phyloP scores from a whole-genome alignment of 495 filamentous ascomycete genomes.

The Hypoxylon fragiforme region DNA sequence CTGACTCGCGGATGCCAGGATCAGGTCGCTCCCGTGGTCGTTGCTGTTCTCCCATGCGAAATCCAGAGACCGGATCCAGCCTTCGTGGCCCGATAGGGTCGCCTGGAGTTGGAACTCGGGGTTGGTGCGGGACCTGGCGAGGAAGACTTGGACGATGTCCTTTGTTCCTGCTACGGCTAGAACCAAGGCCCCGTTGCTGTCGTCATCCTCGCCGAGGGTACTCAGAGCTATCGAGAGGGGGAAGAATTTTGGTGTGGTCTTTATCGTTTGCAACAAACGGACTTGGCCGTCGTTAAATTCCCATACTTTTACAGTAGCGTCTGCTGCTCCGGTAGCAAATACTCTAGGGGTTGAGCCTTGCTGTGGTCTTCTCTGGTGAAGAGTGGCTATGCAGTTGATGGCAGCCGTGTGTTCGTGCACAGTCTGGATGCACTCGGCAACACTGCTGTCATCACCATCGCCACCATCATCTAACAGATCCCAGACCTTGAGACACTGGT shows the following conservation, averaged over 20 bases:
- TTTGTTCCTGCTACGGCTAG: conserved; percentile 85
- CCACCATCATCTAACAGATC: conserved; percentile 31
- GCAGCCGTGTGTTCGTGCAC: conserved; percentile 68
- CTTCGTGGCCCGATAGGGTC: conserved; percentile 86
- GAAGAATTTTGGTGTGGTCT: conserved; percentile 74
- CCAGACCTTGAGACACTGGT: conserved; percentile 81
- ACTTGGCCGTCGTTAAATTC: conserved; percentile 52
- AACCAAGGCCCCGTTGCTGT: conserved; percentile 59
- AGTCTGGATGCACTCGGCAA: conserved; percentile 49
- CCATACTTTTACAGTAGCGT: conserved; percentile 85
- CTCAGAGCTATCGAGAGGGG: conserved; percentile 74
- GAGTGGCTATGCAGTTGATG: conserved; percentile 75
- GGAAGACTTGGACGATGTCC: conserved; percentile 75
- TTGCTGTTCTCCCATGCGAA: conserved; percentile 66
- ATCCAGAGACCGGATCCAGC: conserved; percentile 85
- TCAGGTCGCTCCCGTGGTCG: conserved; percentile 62
- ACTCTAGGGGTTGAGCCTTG: conserved; percentile 41
- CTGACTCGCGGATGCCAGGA: conserved; percentile 92
- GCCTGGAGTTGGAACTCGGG: conserved; percentile 71
- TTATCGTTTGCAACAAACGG: conserved; percentile 69
- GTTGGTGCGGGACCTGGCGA: conserved; percentile 42
- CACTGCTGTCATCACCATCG: conserved; percentile 16
- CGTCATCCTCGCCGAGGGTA: conserved; percentile 51
- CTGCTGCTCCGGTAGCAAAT: conserved; percentile 72
- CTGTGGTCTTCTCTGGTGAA: conserved; percentile 33